Evolutionary conservation across 768 basidiomycete species (phyloP), one percentile per base, ranked within the genome.

Genomic region (Amanita polypyramis): DNA sequence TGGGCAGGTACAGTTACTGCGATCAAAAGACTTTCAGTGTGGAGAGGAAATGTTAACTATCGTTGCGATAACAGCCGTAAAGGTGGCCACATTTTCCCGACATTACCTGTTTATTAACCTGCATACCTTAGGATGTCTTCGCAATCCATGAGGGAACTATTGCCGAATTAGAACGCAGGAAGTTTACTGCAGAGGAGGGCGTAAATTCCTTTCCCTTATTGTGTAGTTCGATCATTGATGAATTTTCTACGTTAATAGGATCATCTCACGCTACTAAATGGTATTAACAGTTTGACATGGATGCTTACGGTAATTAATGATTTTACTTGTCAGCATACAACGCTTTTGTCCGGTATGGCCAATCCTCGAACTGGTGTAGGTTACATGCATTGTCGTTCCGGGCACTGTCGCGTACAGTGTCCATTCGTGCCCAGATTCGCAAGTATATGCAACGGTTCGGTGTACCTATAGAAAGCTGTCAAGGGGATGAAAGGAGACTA

Each of bases 111-210:
- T 20, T 2, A 30, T 27, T 39, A 7, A 47, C 20, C 38, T 17
- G 43, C 17, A 30, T 42, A 17, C 17, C 47, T 48, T 52, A 96
- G 90, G 92, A 97, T 56, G 80, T 85, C 2, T 99, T 99, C 60
- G 63, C 94, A 20, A 88, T 89, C 47, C 83, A 86, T 3, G 88
- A 92, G 2, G 90, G 90, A 10, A 90, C 91, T 1, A 61, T 91
- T 27, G 92, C 87, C 3, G 95, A 98, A 63, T 68, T 98, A 11
- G 94, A 98, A 63, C 74, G 92, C 43, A 70, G 96, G 49, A 98
- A 98, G 61, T 98, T 98, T 57, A 98, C 92, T 0, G 92, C 94
- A 0, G 94, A 98, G 64, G 96, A 99, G 77, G 96, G 96, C 58
- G 92, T 92, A 51, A 58, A 76, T 67, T 6, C 20, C 35, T n/a